Percentiles rank a stretch among this genome's conserved stretches.
Evolutionary conservation across 352 stramenopile species (phyloP).

Genomic region (Pythium biforme): DNA sequence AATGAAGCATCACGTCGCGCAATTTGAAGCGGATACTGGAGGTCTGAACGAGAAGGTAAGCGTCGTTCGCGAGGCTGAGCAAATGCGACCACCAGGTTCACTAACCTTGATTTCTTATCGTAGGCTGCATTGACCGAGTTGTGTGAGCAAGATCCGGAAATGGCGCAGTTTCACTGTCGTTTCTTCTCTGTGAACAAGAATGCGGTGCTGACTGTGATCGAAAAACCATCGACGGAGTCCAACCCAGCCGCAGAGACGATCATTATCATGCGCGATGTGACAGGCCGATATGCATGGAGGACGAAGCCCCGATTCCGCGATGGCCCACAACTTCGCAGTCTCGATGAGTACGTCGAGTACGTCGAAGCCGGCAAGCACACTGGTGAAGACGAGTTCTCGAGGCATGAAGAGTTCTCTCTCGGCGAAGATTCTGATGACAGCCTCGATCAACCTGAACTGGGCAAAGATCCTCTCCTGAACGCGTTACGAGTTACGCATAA

Average conservation of each 20-base stretch:
- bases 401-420: constrained; percentile 12
- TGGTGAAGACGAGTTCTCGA: constrained; percentile 19
- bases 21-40: constrained; percentile 38
- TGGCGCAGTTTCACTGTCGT: constrained; percentile 56
- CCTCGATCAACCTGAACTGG: constrained; percentile 32
- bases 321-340: constrained; percentile 46
- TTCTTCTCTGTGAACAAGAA: constrained; percentile 86
- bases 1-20: constrained; percentile 85
- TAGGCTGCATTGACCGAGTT: constrained; percentile 60
- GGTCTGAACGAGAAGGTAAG: constrained; percentile 63
- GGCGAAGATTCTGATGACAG: constrained; percentile 29
- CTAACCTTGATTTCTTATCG: neutral
- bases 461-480: constrained; percentile 55
- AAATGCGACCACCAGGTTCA: neutral
- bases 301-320: constrained; percentile 65
- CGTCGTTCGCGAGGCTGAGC: neutral
- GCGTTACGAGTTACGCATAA: constrained; percentile 62
- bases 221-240: constrained; percentile 50
- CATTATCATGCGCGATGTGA: constrained; percentile 76
- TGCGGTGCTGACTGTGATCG: constrained; percentile 76
- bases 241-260: constrained; percentile 49
- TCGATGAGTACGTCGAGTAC: constrained; percentile 63
- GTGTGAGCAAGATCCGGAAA: constrained; percentile 39
- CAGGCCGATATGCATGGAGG: constrained; percentile 77
- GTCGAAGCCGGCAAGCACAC: constrained; percentile 19